These are phyloP conservation scores for Akebia trifoliata DNA, from an alignment of 164 flowering plant genomes.

Conservation along the genomic window DNA sequence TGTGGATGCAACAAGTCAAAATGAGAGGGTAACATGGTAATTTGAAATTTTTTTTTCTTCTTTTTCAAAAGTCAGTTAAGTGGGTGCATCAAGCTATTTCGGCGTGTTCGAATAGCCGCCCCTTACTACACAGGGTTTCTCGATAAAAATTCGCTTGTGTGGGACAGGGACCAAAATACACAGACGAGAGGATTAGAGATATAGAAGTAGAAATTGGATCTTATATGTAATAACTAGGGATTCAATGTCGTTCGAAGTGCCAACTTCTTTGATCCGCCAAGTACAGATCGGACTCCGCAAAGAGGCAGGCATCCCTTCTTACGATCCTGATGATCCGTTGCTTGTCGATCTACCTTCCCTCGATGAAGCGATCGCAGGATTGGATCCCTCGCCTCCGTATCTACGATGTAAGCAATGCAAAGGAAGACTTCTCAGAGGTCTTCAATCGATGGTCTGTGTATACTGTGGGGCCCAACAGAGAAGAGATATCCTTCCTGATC, in stretches of 20 bases:
- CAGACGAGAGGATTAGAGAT: no score
- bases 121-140: no score
- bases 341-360: constrained; percentile 36
- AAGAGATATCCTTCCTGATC: constrained; percentile 40
- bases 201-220: no score
- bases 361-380: constrained; percentile 32
- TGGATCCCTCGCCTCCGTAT: constrained; percentile 53
- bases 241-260: constrained; percentile 40
- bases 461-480: constrained; percentile 47
- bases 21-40: no score
- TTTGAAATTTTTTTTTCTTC: no score
- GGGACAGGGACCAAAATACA: no score
- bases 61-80: no score
- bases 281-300: constrained; percentile 43
- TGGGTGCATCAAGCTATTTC: no score
- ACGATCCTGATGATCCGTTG: constrained; percentile 41
- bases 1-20: no score
- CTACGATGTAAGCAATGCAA: constrained; percentile 62
- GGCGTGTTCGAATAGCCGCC: no score
- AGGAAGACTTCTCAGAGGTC: constrained; percentile 55
- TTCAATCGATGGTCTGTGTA: constrained; percentile 47
- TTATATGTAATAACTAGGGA: no score
- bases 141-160: no score
- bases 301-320: constrained; percentile 38
- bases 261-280: constrained; percentile 36